A percentile compares a stretch with the other conserved stretches of the same genome.
Evolutionary conservation across 768 basidiomycete genomes (phyloP).

Genomic region (Sarcomyxa edulis): DNA sequence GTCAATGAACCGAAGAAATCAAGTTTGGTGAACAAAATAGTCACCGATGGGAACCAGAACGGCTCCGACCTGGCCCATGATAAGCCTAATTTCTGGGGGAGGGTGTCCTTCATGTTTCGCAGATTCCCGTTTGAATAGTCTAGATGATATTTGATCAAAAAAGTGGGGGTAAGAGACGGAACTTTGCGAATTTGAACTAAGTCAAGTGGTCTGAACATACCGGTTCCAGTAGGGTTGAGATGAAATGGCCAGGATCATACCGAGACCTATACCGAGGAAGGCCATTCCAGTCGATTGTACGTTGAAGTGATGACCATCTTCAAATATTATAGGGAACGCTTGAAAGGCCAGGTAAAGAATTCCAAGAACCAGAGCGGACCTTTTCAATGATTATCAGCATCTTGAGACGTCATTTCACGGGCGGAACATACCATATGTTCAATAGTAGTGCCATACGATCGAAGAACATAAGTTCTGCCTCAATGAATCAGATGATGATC

Average conservation of each 20-base stretch:
- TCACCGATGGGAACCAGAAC: conserved; percentile 56
- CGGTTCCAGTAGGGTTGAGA: conserved; percentile 54
- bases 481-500: background rate
- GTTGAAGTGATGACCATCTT: conserved; percentile 40
- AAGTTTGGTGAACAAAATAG: conserved; percentile 33
- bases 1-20: conserved; percentile 44
- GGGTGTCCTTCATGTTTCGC: conserved; percentile 36
- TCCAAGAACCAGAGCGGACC: conserved; percentile 55
- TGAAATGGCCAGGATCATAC: conserved; percentile 43
- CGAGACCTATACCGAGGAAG: conserved; percentile 59
- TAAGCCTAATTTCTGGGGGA: conserved; percentile 61
- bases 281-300: conserved; percentile 48
- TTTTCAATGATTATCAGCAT: conserved; percentile 44
- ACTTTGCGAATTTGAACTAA: background rate
- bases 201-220: conserved; percentile 26
- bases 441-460: conserved; percentile 78
- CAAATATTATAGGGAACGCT: conserved; percentile 52
- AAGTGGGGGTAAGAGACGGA: background rate
- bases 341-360: conserved; percentile 63
- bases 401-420: conserved; percentile 28
- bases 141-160: conserved; percentile 13
- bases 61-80: conserved; percentile 66
- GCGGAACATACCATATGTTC: conserved; percentile 52
- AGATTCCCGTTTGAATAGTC: conserved; percentile 31
- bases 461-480: conserved; percentile 50